Percentiles rank a stretch among this genome's conserved stretches.
These are phyloP conservation scores for Rhodotorula sp. DNA, from an alignment of 1,284 basidiomycete genomes.

Conservation along the genomic window DNA sequence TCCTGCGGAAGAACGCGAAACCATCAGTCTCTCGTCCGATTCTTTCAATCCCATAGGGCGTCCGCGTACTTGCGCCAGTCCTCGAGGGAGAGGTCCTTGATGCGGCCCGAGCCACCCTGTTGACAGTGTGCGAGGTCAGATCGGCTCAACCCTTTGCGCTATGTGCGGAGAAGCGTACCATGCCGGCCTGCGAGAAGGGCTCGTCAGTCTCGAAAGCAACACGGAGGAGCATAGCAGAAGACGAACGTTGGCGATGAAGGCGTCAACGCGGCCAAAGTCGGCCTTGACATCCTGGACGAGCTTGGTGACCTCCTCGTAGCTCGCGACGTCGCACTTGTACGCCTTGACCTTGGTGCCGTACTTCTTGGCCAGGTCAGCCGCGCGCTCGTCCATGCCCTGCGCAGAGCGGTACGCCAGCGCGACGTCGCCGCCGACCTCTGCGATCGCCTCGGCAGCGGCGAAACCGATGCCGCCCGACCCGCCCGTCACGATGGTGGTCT, in stretches of 20 bases:
- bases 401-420: constrained; percentile 45
- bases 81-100: constrained; percentile 55
- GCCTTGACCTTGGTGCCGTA: constrained; percentile 54
- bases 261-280: constrained; percentile 53
- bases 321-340: constrained; percentile 37
- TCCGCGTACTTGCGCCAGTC: constrained; percentile 50
- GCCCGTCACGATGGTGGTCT: constrained; percentile 48
- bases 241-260: constrained; percentile 51
- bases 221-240: constrained; percentile 53
- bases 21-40: no score
- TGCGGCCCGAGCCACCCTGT: constrained; percentile 40
- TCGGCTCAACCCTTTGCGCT: no score
- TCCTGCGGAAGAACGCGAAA: constrained; percentile 21
- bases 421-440: constrained; percentile 49
- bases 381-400: constrained; percentile 53
- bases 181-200: constrained; percentile 10
- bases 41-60: no score
- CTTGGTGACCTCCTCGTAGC: constrained; percentile 48
- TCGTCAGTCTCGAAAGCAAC: not conserved
- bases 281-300: constrained; percentile 53
- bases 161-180: constrained; percentile 2
- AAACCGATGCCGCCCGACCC: constrained; percentile 49
- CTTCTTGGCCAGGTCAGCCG: constrained; percentile 50
- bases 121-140: no score
- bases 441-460: constrained; percentile 48